Conservation (phyloP, 306 rosid species). For the Lagenaria siceraria region DNA sequence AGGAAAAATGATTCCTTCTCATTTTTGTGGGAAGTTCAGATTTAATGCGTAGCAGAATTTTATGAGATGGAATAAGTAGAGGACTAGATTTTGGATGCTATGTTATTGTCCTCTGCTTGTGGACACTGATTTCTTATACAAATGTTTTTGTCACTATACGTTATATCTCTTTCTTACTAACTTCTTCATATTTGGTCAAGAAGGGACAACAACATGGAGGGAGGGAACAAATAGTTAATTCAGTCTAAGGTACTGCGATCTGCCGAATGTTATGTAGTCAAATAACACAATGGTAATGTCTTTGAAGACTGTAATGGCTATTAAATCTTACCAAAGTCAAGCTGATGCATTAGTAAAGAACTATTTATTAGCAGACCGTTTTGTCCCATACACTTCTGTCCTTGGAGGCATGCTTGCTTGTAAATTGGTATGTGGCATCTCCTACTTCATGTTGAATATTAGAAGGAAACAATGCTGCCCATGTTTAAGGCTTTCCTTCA, state of each 20-base stretch:
- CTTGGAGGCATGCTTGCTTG: constrained; percentile 39
- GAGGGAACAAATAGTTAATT: constrained; percentile 10
- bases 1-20: neutral
- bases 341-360: constrained; percentile 24
- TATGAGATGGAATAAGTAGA: neutral
- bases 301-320: constrained; percentile 22
- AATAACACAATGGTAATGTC: constrained; percentile 20
- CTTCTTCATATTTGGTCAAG: constrained; percentile 1
- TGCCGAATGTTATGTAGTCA: constrained; percentile 2
- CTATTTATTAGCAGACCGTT: constrained; percentile 36
- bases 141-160: neutral
- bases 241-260: constrained; percentile 3
- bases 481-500: neutral
- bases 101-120: neutral
- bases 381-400: constrained; percentile 33
- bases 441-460: neutral
- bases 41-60: neutral
- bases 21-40: neutral
- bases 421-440: constrained; percentile 29
- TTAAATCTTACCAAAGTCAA: constrained; percentile 46
- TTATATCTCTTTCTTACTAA: neutral
- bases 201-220: constrained; percentile 15
- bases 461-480: neutral
- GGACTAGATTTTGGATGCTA: neutral
- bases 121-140: neutral